Evolutionary conservation across 805 yeast genomes (phyloP).

Genomic region (Wickerhamiella bombiphila): DNA sequence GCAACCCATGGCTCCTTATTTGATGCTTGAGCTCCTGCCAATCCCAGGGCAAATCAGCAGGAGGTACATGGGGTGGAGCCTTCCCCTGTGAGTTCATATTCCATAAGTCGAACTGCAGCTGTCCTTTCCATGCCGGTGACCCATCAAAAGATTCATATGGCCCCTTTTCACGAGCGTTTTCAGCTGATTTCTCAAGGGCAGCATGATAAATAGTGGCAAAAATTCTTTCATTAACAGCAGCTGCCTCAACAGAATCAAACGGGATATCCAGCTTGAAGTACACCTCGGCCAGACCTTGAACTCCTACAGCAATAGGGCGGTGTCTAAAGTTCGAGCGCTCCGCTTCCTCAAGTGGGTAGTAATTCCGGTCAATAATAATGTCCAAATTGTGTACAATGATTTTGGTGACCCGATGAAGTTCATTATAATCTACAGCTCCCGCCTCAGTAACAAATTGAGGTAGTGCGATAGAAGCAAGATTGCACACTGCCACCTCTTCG

Average conservation of each 20-base stretch:
- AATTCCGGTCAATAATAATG: slow-evolving; percentile 64
- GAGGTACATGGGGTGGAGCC: slow-evolving; percentile 19
- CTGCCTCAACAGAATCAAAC: slow-evolving; percentile 67
- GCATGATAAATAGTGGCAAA: slow-evolving; percentile 93
- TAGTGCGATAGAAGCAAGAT: slow-evolving; percentile 78
- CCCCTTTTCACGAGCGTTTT: slow-evolving; percentile 57
- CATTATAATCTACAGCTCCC: slow-evolving; percentile 46
- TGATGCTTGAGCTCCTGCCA: slow-evolving; percentile 55
- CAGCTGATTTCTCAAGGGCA: slow-evolving; percentile 69
- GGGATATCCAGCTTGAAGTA: slow-evolving; percentile 62
- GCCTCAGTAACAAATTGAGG: slow-evolving; percentile 53
- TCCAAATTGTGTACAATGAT: slow-evolving; percentile 63
- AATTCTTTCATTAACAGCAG: slow-evolving; percentile 54
- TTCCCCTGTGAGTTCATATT: slow-evolving; percentile 47
- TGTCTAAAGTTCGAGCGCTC: slow-evolving; percentile 53
- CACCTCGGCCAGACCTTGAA: slow-evolving; percentile 85
- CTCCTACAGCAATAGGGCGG: slow-evolving; percentile 87
- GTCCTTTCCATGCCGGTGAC: slow-evolving; percentile 75
- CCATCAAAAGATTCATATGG: slow-evolving; percentile 57
- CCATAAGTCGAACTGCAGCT: slow-evolving; percentile 81
- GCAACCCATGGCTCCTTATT: slow-evolving; percentile 45
- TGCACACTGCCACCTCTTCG: slow-evolving; percentile 86
- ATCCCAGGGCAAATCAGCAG: slow-evolving; percentile 35
- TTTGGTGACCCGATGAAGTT: slow-evolving; percentile 58
- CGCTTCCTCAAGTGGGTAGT: slow-evolving; percentile 67